Conservation (phyloP, 169 alveolate species). For the Cryptosporidium sp. region DNA sequence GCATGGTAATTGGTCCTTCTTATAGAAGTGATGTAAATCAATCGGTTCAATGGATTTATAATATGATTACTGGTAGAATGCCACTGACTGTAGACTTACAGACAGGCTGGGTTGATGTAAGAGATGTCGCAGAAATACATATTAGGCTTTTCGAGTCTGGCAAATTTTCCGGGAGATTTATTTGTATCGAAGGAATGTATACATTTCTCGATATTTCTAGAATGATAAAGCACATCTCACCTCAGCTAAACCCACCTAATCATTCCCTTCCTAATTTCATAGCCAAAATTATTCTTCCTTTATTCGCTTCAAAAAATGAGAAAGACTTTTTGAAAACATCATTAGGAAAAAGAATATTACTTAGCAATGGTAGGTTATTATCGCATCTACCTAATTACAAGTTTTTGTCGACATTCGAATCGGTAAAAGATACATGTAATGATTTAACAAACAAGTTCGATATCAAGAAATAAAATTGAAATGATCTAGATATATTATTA, state of each 20-base stretch:
- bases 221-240: slow-evolving; percentile 20
- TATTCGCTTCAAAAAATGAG: slow-evolving; percentile 61
- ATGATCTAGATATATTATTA: not conserved
- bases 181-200: slow-evolving; percentile 72
- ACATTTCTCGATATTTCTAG: slow-evolving; percentile 47
- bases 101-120: slow-evolving; percentile 72
- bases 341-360: slow-evolving; percentile 44
- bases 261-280: slow-evolving; percentile 42
- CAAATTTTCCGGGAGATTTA: slow-evolving; percentile 41
- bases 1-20: slow-evolving; percentile 74
- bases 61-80: slow-evolving; percentile 69
- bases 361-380: slow-evolving; percentile 46
- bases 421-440: slow-evolving; percentile 51
- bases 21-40: slow-evolving; percentile 66
- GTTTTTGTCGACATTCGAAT: slow-evolving; percentile 29
- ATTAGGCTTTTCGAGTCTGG: slow-evolving; percentile 59
- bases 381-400: slow-evolving; percentile 61
- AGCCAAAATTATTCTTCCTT: slow-evolving; percentile 33
- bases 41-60: slow-evolving; percentile 67
- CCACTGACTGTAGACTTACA: slow-evolving; percentile 46
- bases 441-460: slow-evolving; percentile 14
- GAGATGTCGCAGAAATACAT: slow-evolving; percentile 75
- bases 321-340: slow-evolving; percentile 51
- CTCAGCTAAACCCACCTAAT: slow-evolving; percentile 59
- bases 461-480: not conserved